Base-by-base conservation (phyloP, 768 basidiomycete genomes). In the Fomitopsis pulvina region DNA sequence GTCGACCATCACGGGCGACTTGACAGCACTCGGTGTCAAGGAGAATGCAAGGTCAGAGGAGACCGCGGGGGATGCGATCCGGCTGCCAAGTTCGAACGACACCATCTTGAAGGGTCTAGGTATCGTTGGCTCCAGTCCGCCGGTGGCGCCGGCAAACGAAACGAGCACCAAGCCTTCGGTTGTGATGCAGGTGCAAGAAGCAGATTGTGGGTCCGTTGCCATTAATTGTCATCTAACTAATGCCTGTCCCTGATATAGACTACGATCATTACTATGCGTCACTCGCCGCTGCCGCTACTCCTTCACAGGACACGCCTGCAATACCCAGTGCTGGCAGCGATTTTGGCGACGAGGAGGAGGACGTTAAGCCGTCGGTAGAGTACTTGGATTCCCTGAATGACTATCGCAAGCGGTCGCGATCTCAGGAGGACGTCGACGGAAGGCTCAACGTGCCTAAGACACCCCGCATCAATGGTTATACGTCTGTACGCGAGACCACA, bases 1-100 rank as follows among this genome's bases (percentile, higher is more conserved):
- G 67, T 94, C 92, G 62, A 99, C 96, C 2, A 92, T 99, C 53
- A 85, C 92, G 3, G 92, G 93, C 8, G 87, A 94, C 57, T 71
- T 92, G 52, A 96, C 95, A 0, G 86, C 90, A 20, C 73, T 94
- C 34, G 92, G 92, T 18, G 77, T 88, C 50, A 79, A 82, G 58
- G 87, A 89, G 63, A 79, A 65, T 53, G 80, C 78, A n/a, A 70
- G 83, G 50, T 67, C 74, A 22, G 76, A 76, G 24, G 57, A 49
- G 9, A 48, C 38, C 47, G 60, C 58, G 41, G 59, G 54, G 34
- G 62, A 61, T 38, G 57, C 46, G 58, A 52, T 50, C 51, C 55
- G 30, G 51, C 59, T 50, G 49, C 62, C 73, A 25, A 69, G 68
- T 51, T 78, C 79, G 28, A 86, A 84, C 57, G 88, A 90, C 59